phyloP scores from a whole-genome alignment of 805 yeast genomes.

The Nakazawaea ambrosiae region DNA sequence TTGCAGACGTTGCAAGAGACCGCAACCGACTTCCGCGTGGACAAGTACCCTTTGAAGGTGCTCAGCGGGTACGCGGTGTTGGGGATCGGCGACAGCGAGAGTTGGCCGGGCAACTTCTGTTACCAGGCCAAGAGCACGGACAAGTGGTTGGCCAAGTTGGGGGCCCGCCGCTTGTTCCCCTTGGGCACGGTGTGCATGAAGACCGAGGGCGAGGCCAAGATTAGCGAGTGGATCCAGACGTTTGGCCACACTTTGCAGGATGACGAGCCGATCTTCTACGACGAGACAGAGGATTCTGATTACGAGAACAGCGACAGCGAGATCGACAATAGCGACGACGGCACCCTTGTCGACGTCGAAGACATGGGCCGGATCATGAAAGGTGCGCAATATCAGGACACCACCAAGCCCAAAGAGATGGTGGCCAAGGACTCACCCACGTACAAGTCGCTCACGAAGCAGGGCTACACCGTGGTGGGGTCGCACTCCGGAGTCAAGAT shows the following conservation, averaged over 20 bases:
- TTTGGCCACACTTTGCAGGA: constrained; percentile 59
- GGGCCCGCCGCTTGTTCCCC: constrained; percentile 82
- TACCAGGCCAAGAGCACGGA: constrained; percentile 78
- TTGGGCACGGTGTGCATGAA: constrained; percentile 81
- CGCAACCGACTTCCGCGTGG: constrained; percentile 77
- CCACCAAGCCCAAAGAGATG: constrained; percentile 61
- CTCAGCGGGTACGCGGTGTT: constrained; percentile 78
- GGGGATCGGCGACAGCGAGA: constrained; percentile 83
- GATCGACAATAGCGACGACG: constrained; percentile 20
- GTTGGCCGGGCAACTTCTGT: constrained; percentile 81
- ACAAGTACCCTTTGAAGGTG: constrained; percentile 65
- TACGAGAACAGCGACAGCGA: constrained; percentile 11
- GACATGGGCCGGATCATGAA: constrained; percentile 67
- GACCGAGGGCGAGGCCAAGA: constrained; percentile 48
- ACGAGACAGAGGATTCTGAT: constrained; percentile 34
- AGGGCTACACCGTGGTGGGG: constrained; percentile 90
- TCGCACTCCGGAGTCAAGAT: constrained; percentile 93
- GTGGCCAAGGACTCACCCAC: constrained; percentile 88
- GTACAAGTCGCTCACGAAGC: constrained; percentile 79
- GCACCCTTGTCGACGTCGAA: constrained; percentile 70
- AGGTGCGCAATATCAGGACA: constrained; percentile 12
- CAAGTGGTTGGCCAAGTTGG: constrained; percentile 68
- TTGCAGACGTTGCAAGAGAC: constrained; percentile 76
- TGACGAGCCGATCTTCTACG: constrained; percentile 59
- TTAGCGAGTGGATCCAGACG: constrained; percentile 61